phyloP scores from a whole-genome alignment of 345 rosid genomes.

The Populus pruinosa region DNA sequence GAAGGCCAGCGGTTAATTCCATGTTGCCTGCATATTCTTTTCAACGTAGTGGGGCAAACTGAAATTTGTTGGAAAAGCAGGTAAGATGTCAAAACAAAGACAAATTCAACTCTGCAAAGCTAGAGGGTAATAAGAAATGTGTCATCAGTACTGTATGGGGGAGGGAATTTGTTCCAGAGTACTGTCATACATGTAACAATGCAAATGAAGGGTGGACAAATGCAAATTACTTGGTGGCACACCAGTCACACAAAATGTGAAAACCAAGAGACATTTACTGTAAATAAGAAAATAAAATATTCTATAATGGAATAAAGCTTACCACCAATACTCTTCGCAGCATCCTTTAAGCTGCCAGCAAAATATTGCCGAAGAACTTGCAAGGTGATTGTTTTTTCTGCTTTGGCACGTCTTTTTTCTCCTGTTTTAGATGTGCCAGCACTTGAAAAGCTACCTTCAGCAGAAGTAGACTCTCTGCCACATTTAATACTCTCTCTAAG shows the following conservation, averaged over 20 bases:
- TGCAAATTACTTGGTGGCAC: not conserved
- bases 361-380: constrained; percentile 72
- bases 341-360: constrained; percentile 90
- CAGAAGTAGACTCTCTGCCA: constrained; percentile 40
- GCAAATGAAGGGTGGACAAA: not conserved
- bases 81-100: constrained; percentile 13
- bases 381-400: constrained; percentile 67
- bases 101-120: not conserved
- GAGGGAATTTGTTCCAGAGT: not conserved
- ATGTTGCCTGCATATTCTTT: constrained; percentile 89
- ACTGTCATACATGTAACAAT: not conserved
- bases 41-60: constrained; percentile 98
- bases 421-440: constrained; percentile 30
- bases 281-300: not conserved
- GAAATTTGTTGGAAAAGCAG: constrained; percentile 30
- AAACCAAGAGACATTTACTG: not conserved
- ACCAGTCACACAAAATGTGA: not conserved
- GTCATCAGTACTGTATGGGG: not conserved
- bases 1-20: constrained; percentile 96
- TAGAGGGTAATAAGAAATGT: not conserved
- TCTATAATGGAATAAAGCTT: constrained; percentile 27
- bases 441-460: constrained; percentile 45
- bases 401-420: constrained; percentile 59
- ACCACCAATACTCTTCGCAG: constrained; percentile 90
- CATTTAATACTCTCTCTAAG: constrained; percentile 36